Evolutionary conservation across 371 early-diverging fungal species (phyloP).

Genomic region (Synchytrium microbalum): DNA sequence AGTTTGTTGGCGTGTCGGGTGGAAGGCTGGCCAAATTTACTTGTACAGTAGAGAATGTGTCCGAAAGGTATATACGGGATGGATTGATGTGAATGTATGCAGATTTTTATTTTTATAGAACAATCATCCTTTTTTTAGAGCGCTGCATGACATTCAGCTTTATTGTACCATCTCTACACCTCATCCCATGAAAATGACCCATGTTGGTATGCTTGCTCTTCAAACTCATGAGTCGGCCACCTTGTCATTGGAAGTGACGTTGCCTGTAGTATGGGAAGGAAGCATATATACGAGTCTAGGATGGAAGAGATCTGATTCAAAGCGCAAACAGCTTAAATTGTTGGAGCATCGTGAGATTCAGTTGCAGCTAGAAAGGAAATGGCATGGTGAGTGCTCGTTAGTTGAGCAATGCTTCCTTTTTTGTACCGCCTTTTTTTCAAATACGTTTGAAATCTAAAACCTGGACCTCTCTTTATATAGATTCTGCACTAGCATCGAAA

Average conservation of each 20-base stretch:
- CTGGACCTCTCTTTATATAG: no score
- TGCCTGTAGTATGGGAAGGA: not conserved
- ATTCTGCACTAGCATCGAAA: not conserved
- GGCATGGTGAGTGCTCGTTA: not conserved
- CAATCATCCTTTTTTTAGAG: no score
- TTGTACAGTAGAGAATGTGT: not conserved
- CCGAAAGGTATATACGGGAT: not conserved
- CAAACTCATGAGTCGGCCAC: not conserved
- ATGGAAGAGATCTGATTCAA: not conserved
- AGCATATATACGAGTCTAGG: not conserved
- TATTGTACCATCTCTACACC: not conserved
- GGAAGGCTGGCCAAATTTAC: not conserved
- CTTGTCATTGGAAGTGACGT: not conserved
- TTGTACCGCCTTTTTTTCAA: no score
- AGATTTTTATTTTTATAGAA: no score
- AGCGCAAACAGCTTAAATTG: not conserved
- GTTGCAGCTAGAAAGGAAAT: not conserved
- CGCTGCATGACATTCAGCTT: not conserved
- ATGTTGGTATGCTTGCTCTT: not conserved
- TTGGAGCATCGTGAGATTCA: not conserved
- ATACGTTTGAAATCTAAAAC: no score
- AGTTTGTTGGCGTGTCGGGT: not conserved
- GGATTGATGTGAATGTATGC: no score
- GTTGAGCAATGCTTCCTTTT: no score
- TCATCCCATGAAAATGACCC: not conserved